Percentiles rank a stretch among this genome's conserved stretches.
Evolutionary conservation across 2,329 filamentous ascomycete genomes (phyloP).

Genomic region (Cordyceps pruinosa): DNA sequence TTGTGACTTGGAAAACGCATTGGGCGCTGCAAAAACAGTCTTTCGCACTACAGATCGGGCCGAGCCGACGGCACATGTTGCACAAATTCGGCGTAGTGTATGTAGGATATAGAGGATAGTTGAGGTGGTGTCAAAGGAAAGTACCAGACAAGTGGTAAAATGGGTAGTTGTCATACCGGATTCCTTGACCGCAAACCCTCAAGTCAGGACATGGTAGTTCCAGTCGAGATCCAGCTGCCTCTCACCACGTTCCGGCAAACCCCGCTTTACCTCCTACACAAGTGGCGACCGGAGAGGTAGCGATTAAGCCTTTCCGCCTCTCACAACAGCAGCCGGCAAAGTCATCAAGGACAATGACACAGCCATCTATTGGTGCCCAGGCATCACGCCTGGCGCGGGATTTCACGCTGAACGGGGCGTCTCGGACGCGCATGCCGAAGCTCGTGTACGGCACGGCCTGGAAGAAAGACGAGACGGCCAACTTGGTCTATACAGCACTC

Average conservation of each 20-base stretch:
- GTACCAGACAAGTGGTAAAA: too few relatives aligned
- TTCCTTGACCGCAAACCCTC: too few relatives aligned
- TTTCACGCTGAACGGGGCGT: conserved; percentile 24
- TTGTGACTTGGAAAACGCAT: not conserved
- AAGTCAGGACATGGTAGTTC: too few relatives aligned
- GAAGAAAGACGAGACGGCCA: conserved; percentile 64
- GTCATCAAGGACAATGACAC: conserved; percentile 14
- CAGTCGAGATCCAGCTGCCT: too few relatives aligned
- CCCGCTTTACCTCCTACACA: not conserved
- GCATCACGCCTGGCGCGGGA: conserved; percentile 28
- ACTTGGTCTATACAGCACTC: conserved; percentile 63
- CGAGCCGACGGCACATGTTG: too few relatives aligned
- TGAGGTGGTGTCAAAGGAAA: too few relatives aligned
- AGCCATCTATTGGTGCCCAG: conserved; percentile 19
- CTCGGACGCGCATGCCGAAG: conserved; percentile 38
- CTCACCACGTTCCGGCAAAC: too few relatives aligned
- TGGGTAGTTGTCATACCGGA: too few relatives aligned
- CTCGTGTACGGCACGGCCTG: conserved; percentile 78
- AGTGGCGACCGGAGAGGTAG: not conserved
- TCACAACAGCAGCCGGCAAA: not conserved
- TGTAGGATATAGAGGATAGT: too few relatives aligned
- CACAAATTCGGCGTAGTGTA: too few relatives aligned
- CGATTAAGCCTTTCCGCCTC: not conserved
- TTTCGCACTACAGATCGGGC: not conserved
- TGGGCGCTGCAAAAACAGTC: not conserved